These are phyloP conservation scores for Boletus reticulatus DNA, from an alignment of 768 basidiomycete species.

Conservation along the genomic window DNA sequence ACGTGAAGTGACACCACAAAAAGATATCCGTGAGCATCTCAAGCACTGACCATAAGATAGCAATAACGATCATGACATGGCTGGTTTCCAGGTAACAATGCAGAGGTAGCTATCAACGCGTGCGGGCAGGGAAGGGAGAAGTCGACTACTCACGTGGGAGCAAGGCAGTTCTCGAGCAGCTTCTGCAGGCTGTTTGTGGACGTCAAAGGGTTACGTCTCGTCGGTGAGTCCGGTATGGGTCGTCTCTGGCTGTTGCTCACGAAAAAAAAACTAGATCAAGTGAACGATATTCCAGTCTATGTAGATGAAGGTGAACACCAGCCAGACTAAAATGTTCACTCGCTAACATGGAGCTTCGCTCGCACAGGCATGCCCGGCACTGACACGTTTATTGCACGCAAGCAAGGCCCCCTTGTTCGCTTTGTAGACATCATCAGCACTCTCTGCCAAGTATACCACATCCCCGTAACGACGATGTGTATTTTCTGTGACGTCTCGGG, in stretches of 20 bases:
- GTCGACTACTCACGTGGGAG: neutral
- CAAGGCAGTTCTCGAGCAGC: neutral
- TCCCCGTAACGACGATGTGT: slow-evolving; percentile 67
- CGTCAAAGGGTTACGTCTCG: neutral
- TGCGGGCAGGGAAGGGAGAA: neutral
- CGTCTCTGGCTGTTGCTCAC: neutral
- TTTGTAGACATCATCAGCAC: slow-evolving; percentile 67
- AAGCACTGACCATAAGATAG: neutral
- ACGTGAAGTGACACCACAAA: slow-evolving; percentile 31
- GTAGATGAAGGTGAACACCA: slow-evolving; percentile 49
- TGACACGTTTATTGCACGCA: slow-evolving; percentile 43
- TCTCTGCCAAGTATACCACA: slow-evolving; percentile 62
- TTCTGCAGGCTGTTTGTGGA: neutral
- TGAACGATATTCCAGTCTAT: slow-evolving; percentile 51
- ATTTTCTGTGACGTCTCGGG: slow-evolving; percentile 81
- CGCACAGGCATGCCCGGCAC: slow-evolving; percentile 26
- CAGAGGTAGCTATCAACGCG: neutral
- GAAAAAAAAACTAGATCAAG: slow-evolving; percentile 1
- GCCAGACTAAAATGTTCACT: neutral
- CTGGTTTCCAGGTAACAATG: neutral
- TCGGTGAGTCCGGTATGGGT: neutral
- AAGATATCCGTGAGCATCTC: slow-evolving; percentile 28
- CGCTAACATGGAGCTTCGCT: neutral
- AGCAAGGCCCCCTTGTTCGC: slow-evolving; percentile 54
- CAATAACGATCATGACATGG: no score